phyloP scores from a whole-genome alignment of 305 asterid species.

The Coffea humblotiana region DNA sequence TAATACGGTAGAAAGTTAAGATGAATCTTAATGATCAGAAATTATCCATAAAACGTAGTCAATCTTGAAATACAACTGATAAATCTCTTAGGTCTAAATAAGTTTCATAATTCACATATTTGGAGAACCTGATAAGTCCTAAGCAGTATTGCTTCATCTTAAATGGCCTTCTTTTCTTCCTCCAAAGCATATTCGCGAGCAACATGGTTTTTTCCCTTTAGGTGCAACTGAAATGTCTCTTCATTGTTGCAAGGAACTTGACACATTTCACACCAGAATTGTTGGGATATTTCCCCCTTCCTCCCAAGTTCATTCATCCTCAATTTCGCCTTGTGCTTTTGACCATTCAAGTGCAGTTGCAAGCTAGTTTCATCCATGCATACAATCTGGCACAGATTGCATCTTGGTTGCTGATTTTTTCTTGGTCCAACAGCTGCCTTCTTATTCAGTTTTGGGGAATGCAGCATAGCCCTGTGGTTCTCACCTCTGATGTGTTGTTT shows the following conservation, averaged over 20 bases:
- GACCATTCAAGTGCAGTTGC: constrained; percentile 41
- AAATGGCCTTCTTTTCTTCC: constrained; percentile 3
- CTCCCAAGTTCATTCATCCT: constrained; percentile 16
- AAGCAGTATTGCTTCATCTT: not conserved
- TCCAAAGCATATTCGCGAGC: constrained; percentile 3
- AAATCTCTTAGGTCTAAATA: not conserved
- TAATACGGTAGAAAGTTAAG: not conserved
- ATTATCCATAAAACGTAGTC: not conserved
- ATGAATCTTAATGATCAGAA: not conserved
- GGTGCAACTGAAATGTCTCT: constrained; percentile 34
- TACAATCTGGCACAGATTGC: constrained; percentile 44
- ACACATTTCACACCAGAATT: constrained; percentile 42
- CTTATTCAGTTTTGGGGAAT: constrained; percentile 19
- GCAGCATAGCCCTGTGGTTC: constrained; percentile 45
- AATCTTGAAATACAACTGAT: not conserved
- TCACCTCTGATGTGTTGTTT: constrained; percentile 45
- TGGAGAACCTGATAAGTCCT: not conserved
- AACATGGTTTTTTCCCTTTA: constrained; percentile 40
- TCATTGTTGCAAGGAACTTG: constrained; percentile 42
- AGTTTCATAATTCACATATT: not conserved
- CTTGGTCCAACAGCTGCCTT: not conserved
- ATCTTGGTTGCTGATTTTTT: constrained; percentile 22
- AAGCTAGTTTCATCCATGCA: constrained; percentile 35
- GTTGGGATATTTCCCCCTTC: constrained; percentile 8
- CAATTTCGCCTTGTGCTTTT: constrained; percentile 47